Base-by-base conservation (phyloP, 2,329 filamentous ascomycete genomes). In the Aspergillus sergii region DNA sequence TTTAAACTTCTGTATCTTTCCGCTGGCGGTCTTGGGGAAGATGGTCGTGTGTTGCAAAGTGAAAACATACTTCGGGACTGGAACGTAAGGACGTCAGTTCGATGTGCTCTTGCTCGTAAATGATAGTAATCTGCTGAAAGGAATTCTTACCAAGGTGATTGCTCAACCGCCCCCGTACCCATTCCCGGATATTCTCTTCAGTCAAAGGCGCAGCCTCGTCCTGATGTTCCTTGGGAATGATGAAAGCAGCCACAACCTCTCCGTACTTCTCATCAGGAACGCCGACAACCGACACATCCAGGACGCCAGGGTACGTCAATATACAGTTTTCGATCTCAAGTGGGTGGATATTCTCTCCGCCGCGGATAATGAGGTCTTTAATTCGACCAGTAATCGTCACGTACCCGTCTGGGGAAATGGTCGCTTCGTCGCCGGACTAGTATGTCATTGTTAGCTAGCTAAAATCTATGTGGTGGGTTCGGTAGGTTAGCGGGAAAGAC, bases 1-100 rank as follows among this genome's bases (percentile, higher is more conserved):
- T 81, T 90, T 94, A 76, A 91, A 97, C 81, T 98, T 97, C 81
- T 97, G 93, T 61, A 98, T 94, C 86, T 99, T 99, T 28, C 94
- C 94, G 76, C 93, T 97, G 7, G 93, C 91, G 41, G 95, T 99
- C 85, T 97, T 97, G 23, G 94, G 94, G 75, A 92, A 96, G n/a
- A 88, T 86, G 0, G 89, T 84, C 0, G 69, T 68, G 7, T 72
- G 69, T 4, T 62, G 53, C 11, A 91, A 83, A 86, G 91, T 97
- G 75, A 97, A 97, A n/a, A 98, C 86, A 74, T 94, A 88, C 78
- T 91, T 95, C 0, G 94, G 94, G 58, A 92, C 92, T 85, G 60
- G 16, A 11, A 16, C 57, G 54, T 19, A n/a, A 58, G 56, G 28
- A 23, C 41, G 4, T 46, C 12, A 53, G 54, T 14, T 48, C 23